Evolutionary conservation across 225 moss, liverwort and hornwort genomes (phyloP).

Genomic region (Takakia lepidozioides): DNA sequence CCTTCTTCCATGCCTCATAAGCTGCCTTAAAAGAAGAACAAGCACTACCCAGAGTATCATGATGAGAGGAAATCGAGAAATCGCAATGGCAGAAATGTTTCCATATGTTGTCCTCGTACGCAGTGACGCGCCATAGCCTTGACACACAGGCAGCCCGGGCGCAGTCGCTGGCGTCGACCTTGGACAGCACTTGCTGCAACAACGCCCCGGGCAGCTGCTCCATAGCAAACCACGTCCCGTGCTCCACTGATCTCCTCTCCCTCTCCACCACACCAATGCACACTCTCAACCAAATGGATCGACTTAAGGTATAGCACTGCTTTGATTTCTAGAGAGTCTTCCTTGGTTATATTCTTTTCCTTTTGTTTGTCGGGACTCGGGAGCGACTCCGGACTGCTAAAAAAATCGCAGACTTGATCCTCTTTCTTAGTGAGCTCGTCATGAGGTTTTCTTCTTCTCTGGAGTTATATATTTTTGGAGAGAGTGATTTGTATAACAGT

Average conservation of each 20-base stretch:
- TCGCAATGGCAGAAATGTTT: constrained; percentile 44
- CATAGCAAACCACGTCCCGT: neutral
- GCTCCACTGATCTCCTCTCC: neutral
- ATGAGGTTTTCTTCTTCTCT: no score
- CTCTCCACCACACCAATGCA: neutral
- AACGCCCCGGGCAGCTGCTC: constrained; percentile 58
- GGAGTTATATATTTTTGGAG: no score
- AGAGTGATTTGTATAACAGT: no score
- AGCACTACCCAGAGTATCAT: constrained; percentile 42
- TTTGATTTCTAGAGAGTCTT: no score
- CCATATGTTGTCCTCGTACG: constrained; percentile 52
- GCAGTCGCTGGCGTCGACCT: constrained; percentile 54
- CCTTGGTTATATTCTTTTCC: no score
- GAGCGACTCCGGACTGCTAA: no score
- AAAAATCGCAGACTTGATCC: no score
- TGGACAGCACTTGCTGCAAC: constrained; percentile 45
- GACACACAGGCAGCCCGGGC: constrained; percentile 61
- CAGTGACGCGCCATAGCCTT: constrained; percentile 33
- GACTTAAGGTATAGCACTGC: no score
- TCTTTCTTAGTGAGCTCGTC: no score
- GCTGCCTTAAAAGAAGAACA: constrained; percentile 65
- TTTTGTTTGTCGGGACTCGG: no score
- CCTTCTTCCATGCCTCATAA: constrained; percentile 49
- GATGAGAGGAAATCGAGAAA: constrained; percentile 19
- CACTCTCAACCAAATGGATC: no score